These are phyloP conservation scores for Pythium pyrilobum DNA, from an alignment of 352 stramenopile genomes.

Conservation along the genomic window DNA sequence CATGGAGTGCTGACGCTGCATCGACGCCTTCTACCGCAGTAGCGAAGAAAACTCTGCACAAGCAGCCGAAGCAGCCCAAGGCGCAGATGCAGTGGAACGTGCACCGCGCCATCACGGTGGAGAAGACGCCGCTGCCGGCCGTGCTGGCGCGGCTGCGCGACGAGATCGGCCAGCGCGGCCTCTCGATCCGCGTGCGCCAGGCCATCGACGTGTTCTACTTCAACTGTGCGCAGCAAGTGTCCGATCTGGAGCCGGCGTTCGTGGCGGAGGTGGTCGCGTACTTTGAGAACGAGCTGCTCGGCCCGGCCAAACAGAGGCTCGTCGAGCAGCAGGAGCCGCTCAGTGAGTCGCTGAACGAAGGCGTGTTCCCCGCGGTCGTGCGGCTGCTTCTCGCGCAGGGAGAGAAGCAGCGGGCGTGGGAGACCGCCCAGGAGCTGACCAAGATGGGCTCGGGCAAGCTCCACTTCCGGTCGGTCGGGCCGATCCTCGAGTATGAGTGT, in stretches of 20 bases:
- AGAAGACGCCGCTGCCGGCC: conserved; percentile 41
- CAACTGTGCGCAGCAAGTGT: conserved; percentile 51
- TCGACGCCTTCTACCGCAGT: neutral
- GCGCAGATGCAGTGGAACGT: conserved; percentile 30
- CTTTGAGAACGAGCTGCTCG: conserved; percentile 44
- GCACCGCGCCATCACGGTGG: conserved; percentile 37
- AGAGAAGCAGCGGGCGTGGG: conserved; percentile 44
- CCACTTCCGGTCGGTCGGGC: conserved; percentile 63
- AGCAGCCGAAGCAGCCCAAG: neutral
- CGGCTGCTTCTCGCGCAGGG: conserved; percentile 39
- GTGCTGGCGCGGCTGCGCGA: conserved; percentile 44
- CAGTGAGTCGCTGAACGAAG: conserved; percentile 60
- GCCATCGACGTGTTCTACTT: conserved; percentile 76
- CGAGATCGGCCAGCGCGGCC: conserved; percentile 31
- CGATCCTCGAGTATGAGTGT: conserved; percentile 58
- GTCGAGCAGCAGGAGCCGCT: conserved; percentile 22
- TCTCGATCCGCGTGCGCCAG: conserved; percentile 29
- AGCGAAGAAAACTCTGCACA: neutral
- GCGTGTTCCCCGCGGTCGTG: conserved; percentile 48
- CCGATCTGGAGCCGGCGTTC: conserved; percentile 25
- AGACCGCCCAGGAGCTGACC: conserved; percentile 36
- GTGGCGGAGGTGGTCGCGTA: conserved; percentile 35
- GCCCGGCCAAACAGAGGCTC: conserved; percentile 6
- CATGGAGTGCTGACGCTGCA: neutral
- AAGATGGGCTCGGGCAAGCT: conserved; percentile 28